A percentile compares a stretch with the other conserved stretches of the same genome.
Evolutionary conservation across 257 asterid species (phyloP).

Genomic region (Leptodermis oblonga): DNA sequence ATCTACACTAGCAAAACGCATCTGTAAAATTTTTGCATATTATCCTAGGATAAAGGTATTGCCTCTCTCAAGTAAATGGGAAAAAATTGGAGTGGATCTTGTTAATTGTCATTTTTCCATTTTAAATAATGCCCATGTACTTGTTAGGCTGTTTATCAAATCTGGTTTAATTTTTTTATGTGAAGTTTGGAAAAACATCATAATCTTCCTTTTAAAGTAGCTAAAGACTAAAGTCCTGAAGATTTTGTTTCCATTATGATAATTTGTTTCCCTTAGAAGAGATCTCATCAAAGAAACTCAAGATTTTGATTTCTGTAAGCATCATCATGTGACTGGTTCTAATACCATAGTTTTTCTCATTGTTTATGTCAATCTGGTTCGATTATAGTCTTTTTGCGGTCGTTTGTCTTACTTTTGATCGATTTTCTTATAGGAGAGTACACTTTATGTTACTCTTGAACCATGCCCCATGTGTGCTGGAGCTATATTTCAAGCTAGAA

Average conservation of each 20-base stretch:
- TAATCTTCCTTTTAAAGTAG: too few relatives aligned
- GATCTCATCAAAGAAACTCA: not conserved
- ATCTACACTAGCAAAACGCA: conserved; percentile 4
- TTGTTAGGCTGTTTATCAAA: not conserved
- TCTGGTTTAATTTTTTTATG: not conserved
- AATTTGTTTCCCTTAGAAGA: not conserved
- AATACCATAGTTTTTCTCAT: not conserved
- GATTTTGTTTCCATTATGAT: not conserved
- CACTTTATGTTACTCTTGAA: conserved; percentile 92
- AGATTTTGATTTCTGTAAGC: not conserved
- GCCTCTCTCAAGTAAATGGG: too few relatives aligned
- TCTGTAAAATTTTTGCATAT: not conserved
- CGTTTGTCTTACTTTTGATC: conserved; percentile 9
- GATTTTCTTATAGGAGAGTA: conserved; percentile 50
- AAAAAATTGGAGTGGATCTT: too few relatives aligned
- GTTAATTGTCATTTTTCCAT: too few relatives aligned
- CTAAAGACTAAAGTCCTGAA: too few relatives aligned
- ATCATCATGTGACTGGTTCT: not conserved
- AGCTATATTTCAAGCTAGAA: conserved; percentile 96
- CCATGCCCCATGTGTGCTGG: conserved; percentile 99
- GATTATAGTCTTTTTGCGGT: too few relatives aligned
- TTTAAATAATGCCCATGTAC: too few relatives aligned
- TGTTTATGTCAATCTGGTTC: not conserved
- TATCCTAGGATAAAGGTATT: not conserved
- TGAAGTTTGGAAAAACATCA: too few relatives aligned